phyloP scores from a whole-genome alignment of 345 rosid species.

The Salix brachista region DNA sequence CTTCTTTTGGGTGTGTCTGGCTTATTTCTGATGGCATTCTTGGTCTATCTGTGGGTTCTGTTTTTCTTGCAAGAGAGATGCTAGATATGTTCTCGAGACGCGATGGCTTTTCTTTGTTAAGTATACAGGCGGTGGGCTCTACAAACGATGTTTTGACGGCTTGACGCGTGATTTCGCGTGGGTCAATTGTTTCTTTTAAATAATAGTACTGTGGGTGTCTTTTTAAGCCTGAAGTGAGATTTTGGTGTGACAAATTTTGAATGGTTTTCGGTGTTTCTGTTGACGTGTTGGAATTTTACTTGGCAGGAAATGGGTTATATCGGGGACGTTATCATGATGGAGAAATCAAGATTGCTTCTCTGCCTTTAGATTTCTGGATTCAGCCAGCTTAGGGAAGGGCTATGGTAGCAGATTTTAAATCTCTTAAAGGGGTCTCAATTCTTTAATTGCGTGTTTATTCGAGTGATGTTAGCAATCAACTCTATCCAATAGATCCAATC shows the following conservation, averaged over 20 bases:
- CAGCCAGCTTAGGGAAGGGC: too few relatives aligned
- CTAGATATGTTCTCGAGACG: not conserved
- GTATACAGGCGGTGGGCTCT: conserved; percentile 1
- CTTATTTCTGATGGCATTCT: conserved; percentile 36
- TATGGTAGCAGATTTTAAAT: too few relatives aligned
- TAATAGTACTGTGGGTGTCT: not conserved
- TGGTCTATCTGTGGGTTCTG: not conserved
- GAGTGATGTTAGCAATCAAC: not conserved
- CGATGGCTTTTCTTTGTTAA: not conserved
- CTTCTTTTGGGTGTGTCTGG: conserved; percentile 17
- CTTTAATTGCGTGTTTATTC: not conserved
- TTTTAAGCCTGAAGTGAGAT: not conserved
- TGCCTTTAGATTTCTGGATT: not conserved
- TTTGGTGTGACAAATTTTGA: not conserved
- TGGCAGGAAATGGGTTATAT: not conserved
- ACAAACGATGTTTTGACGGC: not conserved
- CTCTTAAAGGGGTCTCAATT: not conserved
- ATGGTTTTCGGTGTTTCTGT: not conserved
- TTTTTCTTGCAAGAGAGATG: not conserved
- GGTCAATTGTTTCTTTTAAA: not conserved
- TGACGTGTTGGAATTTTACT: not conserved
- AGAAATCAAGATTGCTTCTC: not conserved
- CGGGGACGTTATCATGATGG: not conserved
- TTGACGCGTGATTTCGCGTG: conserved; percentile 12
- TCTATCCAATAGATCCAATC: conserved; percentile 1